Evolutionary conservation across 352 stramenopile genomes (phyloP), one percentile per base, ranked within the genome.

Genomic region (Globisporangium paddicum): DNA sequence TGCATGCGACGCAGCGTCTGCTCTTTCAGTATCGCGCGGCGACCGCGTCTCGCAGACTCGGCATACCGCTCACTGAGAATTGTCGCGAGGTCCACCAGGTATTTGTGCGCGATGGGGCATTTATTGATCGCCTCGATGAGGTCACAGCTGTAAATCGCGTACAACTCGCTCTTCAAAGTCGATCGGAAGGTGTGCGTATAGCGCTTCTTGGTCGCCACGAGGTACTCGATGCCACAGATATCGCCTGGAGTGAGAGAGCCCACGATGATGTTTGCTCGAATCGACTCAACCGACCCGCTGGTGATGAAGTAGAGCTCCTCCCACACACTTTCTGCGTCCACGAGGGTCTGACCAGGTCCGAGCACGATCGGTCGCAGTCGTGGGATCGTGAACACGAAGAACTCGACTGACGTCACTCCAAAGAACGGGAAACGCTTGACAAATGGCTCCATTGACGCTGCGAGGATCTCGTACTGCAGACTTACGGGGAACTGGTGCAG

Each of bases 271-370:
- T 93, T 88, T 8, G 63, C 77, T 7, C 72, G 77, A 21, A 90
- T 67, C 0, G 70, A 78, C 34, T 93, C 79, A 38, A 93, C 63
- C 0, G 72, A 76, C 3, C 80, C 82, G 10, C 32, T 68, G 0
- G 79, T 75, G 19, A 93, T 67, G 34, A 93, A 93, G 38, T 93
- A 90, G 3, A 93, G 61, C 59, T 90, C 80, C 61, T 90, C 82
- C 82, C 82, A 90, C 1, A 93, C 80, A 50, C 82, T 90, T 63
- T 90, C 82, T 0, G 73, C 78, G 48, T 93, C 82, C 0, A 93
- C 79, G 26, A 93, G 69, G 0, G 75, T 64, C 62, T 90, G 80
- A 0, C 77, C 71, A 2, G 77, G 67, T 0, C 75, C 76, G 11
- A 90, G 56, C 9, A 90, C 73, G 46, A 90, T 83, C 1, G 82